Conservation (phyloP, 2,329 filamentous ascomycete species). For the Cordyceps farinosa region DNA sequence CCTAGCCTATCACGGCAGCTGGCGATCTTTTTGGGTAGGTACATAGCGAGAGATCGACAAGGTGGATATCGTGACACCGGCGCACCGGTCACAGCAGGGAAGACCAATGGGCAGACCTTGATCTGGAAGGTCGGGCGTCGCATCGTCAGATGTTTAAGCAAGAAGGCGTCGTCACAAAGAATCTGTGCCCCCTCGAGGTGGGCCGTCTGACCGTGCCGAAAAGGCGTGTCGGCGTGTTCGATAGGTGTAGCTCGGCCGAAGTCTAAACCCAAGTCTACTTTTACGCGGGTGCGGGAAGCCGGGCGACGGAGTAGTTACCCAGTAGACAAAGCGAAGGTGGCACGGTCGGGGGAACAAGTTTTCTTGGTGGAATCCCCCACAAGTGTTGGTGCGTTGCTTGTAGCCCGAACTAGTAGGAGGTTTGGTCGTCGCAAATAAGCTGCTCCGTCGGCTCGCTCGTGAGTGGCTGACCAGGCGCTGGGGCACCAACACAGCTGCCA, state of each 20-base stretch:
- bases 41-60: not conserved
- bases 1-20: constrained; percentile 9
- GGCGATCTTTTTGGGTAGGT: constrained; percentile 8
- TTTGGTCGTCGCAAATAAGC: not conserved
- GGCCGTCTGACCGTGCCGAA: not conserved
- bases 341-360: not conserved
- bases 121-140: not conserved
- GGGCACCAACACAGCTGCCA: not conserved
- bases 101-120: not conserved
- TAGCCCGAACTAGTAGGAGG: not conserved
- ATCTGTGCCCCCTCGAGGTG: not conserved
- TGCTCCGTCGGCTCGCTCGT: not conserved
- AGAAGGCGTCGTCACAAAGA: not conserved
- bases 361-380: not conserved
- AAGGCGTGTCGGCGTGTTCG: not conserved
- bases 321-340: not conserved
- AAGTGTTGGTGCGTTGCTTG: not conserved
- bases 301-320: not conserved
- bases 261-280: not conserved
- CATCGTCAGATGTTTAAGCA: not conserved
- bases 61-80: not conserved
- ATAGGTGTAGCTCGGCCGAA: not conserved
- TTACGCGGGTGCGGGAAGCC: not conserved
- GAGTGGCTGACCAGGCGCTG: not conserved
- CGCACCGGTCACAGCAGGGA: not conserved